Conservation (phyloP, 495 filamentous ascomycete genomes). For the Thermothielavioides terrestris region DNA sequence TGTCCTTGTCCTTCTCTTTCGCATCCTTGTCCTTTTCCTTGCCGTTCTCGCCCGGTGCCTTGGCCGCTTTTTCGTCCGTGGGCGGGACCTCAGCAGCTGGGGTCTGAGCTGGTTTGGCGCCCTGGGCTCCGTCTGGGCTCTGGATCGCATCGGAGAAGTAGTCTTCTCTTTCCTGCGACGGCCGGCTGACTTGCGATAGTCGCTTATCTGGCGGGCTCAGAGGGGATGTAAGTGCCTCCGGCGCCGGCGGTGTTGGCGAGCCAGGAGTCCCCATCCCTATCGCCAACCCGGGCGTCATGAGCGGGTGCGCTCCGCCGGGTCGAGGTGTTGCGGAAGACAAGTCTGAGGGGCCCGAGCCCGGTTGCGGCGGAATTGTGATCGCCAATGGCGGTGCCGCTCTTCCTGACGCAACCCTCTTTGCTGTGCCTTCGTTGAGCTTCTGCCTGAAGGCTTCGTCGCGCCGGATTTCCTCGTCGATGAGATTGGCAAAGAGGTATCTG, state of each 20-base stretch:
- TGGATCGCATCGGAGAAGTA: slow-evolving; percentile 41
- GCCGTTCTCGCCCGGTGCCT: slow-evolving; percentile 12
- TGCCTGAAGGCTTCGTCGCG: slow-evolving; percentile 68
- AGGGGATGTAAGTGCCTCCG: slow-evolving; percentile 31
- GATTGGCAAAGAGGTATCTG: slow-evolving; percentile 79
- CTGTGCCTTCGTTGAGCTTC: slow-evolving; percentile 51
- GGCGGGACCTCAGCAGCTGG: slow-evolving; percentile 17
- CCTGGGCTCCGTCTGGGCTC: slow-evolving; percentile 24
- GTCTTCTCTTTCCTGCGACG: slow-evolving; percentile 35
- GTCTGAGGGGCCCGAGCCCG: slow-evolving; percentile 38
- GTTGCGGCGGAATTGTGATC: slow-evolving; percentile 59
- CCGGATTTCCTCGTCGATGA: slow-evolving; percentile 82
- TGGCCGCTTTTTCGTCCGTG: slow-evolving; percentile 27
- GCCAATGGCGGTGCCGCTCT: slow-evolving; percentile 51
- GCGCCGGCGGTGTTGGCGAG: slow-evolving; percentile 28
- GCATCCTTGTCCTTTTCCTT: slow-evolving; percentile 35
- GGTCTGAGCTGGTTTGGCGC: slow-evolving; percentile 25
- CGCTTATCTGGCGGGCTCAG: slow-evolving; percentile 34
- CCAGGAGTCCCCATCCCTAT: slow-evolving; percentile 75
- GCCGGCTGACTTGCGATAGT: slow-evolving; percentile 25
- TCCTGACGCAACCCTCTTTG: slow-evolving; percentile 45
- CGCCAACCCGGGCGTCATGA: slow-evolving; percentile 59
- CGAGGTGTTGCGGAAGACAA: slow-evolving; percentile 52
- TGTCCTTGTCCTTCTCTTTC: slow-evolving; percentile 52
- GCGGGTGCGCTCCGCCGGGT: slow-evolving; percentile 49